Conservation (phyloP, 345 rosid genomes). For the Diplotaxis tenuifolia region DNA sequence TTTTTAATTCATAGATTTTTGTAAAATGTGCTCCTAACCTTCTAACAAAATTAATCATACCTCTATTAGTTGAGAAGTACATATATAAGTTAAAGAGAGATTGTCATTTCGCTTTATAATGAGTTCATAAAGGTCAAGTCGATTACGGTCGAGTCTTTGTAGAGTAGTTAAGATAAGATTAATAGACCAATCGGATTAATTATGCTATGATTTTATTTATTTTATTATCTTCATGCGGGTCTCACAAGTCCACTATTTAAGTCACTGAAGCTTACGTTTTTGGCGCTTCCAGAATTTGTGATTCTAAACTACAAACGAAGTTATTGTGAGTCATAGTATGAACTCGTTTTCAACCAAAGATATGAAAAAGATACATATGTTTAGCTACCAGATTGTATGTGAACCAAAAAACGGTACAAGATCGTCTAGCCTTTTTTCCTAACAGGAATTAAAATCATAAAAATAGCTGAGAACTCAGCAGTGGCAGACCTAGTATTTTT, state of each 20-base stretch:
- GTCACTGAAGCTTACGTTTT: too few relatives aligned
- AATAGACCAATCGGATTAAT: not conserved
- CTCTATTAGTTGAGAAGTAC: not conserved
- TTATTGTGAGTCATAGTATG: too few relatives aligned
- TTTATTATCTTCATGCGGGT: not conserved
- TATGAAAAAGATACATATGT: not conserved
- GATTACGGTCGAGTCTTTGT: not conserved
- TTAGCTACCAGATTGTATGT: not conserved
- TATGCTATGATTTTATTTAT: not conserved
- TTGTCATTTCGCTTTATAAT: not conserved
- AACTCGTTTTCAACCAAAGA: not conserved
- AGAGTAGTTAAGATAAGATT: not conserved
- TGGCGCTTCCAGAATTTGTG: too few relatives aligned
- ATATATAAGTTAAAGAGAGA: too few relatives aligned
- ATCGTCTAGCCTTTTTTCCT: not conserved
- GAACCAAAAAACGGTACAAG: not conserved
- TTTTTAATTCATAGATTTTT: not conserved
- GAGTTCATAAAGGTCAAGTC: constrained; percentile 2
- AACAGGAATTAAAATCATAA: not conserved
- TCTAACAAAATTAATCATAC: constrained; percentile 1
- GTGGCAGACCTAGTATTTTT: too few relatives aligned
- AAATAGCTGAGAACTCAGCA: not conserved
- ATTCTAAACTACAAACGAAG: not conserved
- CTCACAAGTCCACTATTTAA: too few relatives aligned
- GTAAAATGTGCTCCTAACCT: constrained; percentile 5